Evolutionary conservation across 2,329 filamentous ascomycete genomes (phyloP), one percentile per base, ranked within the genome.

Genomic region (Cladosporium colombiae): DNA sequence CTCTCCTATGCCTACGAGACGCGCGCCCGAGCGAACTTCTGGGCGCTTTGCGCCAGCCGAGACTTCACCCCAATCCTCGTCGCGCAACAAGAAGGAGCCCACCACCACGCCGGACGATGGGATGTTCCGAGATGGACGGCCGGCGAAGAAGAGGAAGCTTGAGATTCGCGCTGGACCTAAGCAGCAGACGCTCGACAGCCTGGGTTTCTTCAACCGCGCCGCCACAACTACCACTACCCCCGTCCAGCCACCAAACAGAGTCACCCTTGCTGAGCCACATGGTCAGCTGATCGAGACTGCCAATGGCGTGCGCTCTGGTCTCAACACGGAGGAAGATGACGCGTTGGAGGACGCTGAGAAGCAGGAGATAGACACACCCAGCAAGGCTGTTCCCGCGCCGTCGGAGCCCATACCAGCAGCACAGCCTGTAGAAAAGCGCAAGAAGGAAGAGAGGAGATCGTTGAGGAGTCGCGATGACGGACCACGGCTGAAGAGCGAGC

Each of bases 401-500:
- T 35, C 56, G n/a, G 65, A 63, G 59, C 74, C 77, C 23, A 71
- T 68, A 53, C 66, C 74, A 29, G 40, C 65, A 49, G 40, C 58
- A 37, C 53, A 61, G 61, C 72, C 70, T 44, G 67, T 65, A 16
- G 70, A 71, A 67, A 65, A 57, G 40, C 27, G 62, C 64, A 76
- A 70, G 72, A 69, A 73, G 65, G 72, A 88, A 67, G 89, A 91
- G 71, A 90, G 86, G 77, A 82, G 93, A 74, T 94, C 92, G 75
- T 82, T 97, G 76, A 87, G 94, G 68, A 96, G 92, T 62, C 91
- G 96, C 74, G 92, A 96, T 75, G 86, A 85, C 73, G 91, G 90
- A 13, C 89, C 89, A 61, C 86, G 92, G 71, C 89, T 93, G 80
- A 97, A 96, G 83, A 97, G 93, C 79, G 93, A 97, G 75, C 84